phyloP scores from a whole-genome alignment of 306 rosid species.

The Gleditsia sinensis region DNA sequence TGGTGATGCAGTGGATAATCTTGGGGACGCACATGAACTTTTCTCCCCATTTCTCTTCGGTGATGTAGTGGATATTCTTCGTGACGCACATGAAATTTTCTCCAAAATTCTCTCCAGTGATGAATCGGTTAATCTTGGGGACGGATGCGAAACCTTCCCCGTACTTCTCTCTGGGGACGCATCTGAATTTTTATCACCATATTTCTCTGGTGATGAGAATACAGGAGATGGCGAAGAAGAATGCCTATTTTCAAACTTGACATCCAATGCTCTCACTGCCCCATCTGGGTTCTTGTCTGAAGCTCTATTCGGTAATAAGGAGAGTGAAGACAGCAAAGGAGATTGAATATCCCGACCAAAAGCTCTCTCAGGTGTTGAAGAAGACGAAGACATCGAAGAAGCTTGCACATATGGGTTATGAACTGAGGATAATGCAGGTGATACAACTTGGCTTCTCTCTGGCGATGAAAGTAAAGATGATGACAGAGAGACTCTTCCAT shows the following conservation, averaged over 20 bases:
- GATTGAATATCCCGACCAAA: constrained; percentile 23
- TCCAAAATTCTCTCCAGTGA: not conserved
- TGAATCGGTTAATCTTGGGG: not conserved
- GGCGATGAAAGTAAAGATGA: constrained; percentile 40
- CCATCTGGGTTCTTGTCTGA: not conserved
- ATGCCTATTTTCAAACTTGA: not conserved
- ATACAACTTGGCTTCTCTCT: constrained; percentile 14
- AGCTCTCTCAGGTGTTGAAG: constrained; percentile 41
- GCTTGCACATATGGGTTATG: constrained; percentile 31
- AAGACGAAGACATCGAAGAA: constrained; percentile 25
- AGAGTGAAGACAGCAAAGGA: constrained; percentile 19
- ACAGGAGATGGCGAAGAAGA: not conserved
- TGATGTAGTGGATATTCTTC: not conserved
- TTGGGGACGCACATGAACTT: not conserved
- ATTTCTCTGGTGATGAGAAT: not conserved
- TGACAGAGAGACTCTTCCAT: not conserved
- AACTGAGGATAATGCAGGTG: not conserved
- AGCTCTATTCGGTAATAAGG: constrained; percentile 17
- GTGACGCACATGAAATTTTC: not conserved
- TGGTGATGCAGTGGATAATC: not conserved
- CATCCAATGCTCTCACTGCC: not conserved
- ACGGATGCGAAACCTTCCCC: not conserved
- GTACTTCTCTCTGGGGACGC: not conserved
- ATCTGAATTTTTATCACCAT: not conserved
- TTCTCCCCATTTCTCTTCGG: not conserved